phyloP scores from a whole-genome alignment of 176 grass and related monocot genomes.

The Neostapfia colusana region DNA sequence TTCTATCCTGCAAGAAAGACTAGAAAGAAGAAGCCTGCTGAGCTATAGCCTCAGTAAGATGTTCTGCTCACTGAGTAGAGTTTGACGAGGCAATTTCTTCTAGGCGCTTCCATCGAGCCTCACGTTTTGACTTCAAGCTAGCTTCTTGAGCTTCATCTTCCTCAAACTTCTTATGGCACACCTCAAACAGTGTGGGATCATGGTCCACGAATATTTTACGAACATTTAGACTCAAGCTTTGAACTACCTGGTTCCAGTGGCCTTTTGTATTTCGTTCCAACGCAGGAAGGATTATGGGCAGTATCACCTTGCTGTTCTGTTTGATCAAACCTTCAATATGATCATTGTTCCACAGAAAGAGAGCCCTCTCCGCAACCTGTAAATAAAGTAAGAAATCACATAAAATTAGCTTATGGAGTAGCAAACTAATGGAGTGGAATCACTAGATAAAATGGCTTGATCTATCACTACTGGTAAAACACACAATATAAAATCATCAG shows the following conservation, averaged over 20 bases:
- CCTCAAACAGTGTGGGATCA: constrained; percentile 57
- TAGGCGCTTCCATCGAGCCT: constrained; percentile 62
- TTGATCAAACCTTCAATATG: constrained; percentile 71
- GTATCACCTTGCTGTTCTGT: constrained; percentile 61
- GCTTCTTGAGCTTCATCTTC: constrained; percentile 60
- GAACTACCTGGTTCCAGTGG: constrained; percentile 73
- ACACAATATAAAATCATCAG: constrained; percentile 1
- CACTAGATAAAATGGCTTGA: not conserved
- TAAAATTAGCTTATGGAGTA: not conserved
- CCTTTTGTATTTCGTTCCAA: constrained; percentile 62
- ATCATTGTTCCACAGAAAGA: constrained; percentile 74
- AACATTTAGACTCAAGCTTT: constrained; percentile 71
- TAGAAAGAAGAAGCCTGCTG: constrained; percentile 25
- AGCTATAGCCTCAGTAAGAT: constrained; percentile 27
- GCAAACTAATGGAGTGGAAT: constrained; percentile 6
- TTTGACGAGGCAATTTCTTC: constrained; percentile 59
- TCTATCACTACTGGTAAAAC: constrained; percentile 17
- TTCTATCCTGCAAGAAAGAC: not conserved
- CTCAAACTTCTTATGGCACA: constrained; percentile 65
- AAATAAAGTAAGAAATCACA: constrained; percentile 15
- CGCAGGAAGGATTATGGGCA: constrained; percentile 67
- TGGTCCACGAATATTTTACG: constrained; percentile 66
- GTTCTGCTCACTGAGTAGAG: constrained; percentile 37
- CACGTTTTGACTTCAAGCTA: constrained; percentile 43
- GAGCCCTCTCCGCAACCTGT: constrained; percentile 59